Evolutionary conservation across 2,329 filamentous ascomycete species (phyloP).

Genomic region (Paecilomyces niveus): DNA sequence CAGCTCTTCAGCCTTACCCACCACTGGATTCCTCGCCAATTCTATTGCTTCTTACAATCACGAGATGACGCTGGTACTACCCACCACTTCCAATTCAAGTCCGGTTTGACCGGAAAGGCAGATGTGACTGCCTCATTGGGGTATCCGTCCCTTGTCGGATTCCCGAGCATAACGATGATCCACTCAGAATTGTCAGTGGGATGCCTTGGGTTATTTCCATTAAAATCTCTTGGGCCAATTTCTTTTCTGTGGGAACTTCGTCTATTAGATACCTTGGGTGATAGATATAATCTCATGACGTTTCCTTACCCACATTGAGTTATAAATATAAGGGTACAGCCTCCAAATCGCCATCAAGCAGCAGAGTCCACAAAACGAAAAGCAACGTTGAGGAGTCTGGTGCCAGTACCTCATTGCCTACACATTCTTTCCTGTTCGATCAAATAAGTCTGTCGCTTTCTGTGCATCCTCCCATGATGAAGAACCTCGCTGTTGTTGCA

Average conservation of each 20-base stretch:
- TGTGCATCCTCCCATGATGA: slow-evolving; percentile 22
- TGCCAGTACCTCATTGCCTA: neutral
- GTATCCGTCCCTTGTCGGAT: neutral
- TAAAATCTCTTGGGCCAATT: neutral
- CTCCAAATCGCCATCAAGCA: neutral
- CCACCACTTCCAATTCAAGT: neutral
- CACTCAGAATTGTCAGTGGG: neutral
- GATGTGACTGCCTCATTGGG: neutral
- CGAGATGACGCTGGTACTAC: neutral
- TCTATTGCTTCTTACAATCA: neutral
- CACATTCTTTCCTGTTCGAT: neutral
- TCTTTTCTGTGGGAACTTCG: neutral
- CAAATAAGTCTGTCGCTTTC: neutral
- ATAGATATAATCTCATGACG: neutral
- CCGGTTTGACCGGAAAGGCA: neutral
- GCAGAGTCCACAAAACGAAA: neutral
- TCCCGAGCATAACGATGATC: neutral
- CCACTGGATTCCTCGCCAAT: neutral
- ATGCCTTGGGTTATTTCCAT: neutral
- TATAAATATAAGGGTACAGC: neutral
- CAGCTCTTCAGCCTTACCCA: neutral
- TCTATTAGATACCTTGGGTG: neutral
- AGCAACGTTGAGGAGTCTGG: neutral
- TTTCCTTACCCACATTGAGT: neutral
- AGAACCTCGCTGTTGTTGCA: slow-evolving; percentile 29